Conservation (phyloP, 2,329 filamentous ascomycete species). For the Penicillium sp. region DNA sequence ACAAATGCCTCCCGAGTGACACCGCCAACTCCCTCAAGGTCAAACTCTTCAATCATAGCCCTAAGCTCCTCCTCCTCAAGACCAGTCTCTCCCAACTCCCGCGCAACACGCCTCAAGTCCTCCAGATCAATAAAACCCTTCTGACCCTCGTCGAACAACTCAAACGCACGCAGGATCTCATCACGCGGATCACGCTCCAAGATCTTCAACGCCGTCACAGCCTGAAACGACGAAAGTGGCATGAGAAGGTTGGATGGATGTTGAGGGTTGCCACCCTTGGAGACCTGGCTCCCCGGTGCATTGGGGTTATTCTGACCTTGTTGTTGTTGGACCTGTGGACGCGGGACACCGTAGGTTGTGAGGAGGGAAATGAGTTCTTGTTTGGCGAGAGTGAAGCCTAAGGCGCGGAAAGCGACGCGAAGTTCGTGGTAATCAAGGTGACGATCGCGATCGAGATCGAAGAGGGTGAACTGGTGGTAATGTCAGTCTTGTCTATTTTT, state of each 20-base stretch:
- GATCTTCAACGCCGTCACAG: slow-evolving; percentile 77
- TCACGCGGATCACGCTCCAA: slow-evolving; percentile 80
- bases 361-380: slow-evolving; percentile 79
- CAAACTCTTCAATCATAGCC: slow-evolving; percentile 98
- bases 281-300: slow-evolving; percentile 22
- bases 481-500: not conserved
- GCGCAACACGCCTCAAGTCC: slow-evolving; percentile 81
- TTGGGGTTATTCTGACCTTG: slow-evolving; percentile 29
- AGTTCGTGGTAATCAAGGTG: slow-evolving; percentile 98
- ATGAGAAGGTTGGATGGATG: slow-evolving; percentile 69
- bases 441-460: slow-evolving; percentile 93
- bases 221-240: slow-evolving; percentile 70
- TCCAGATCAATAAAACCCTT: slow-evolving; percentile 89
- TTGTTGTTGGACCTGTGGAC: slow-evolving; percentile 54
- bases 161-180: slow-evolving; percentile 87
- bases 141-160: slow-evolving; percentile 87
- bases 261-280: slow-evolving; percentile 49
- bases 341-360: slow-evolving; percentile 74
- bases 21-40: slow-evolving; percentile 86
- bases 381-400: slow-evolving; percentile 90
- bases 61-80: slow-evolving; percentile 88
- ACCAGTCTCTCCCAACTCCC: slow-evolving; percentile 83
- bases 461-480: slow-evolving; percentile 73
- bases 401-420: slow-evolving; percentile 90
- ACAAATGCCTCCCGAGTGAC: slow-evolving; percentile 66